Percentiles rank a stretch among this genome's conserved stretches.
These are phyloP conservation scores for Strobilomyces echinocephalus DNA, from an alignment of 768 basidiomycete species.

Conservation along the genomic window DNA sequence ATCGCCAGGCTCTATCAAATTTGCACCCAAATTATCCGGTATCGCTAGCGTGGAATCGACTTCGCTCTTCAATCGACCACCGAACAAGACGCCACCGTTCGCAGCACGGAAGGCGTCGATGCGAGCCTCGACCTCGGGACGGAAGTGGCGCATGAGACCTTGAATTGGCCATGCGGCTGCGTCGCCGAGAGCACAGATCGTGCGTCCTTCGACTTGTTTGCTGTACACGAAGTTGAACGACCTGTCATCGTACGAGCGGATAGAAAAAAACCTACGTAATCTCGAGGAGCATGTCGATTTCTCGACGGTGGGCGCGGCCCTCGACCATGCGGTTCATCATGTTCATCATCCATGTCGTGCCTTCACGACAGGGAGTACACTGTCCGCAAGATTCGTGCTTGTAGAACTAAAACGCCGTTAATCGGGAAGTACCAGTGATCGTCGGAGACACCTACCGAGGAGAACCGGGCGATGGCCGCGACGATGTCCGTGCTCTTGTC, in stretches of 20 bases:
- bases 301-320: slow-evolving; percentile 84
- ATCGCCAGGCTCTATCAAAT: slow-evolving; percentile 40
- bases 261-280: slow-evolving; percentile 60
- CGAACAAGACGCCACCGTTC: slow-evolving; percentile 84
- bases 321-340: slow-evolving; percentile 98
- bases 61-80: slow-evolving; percentile 68
- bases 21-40: slow-evolving; percentile 68
- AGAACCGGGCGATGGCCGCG: slow-evolving; percentile 89
- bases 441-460: slow-evolving; percentile 45
- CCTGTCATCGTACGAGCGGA: not conserved
- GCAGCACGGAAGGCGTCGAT: slow-evolving; percentile 70
- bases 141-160: slow-evolving; percentile 96
- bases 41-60: slow-evolving; percentile 66
- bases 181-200: slow-evolving; percentile 95
- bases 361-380: slow-evolving; percentile 91
- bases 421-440: not conserved
- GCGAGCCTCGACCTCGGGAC: slow-evolving; percentile 88
- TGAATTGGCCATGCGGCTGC: slow-evolving; percentile 99
- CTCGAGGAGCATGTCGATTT: slow-evolving; percentile 98
- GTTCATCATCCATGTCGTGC: slow-evolving; percentile 99
- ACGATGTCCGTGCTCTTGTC: slow-evolving; percentile 96
- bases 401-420: slow-evolving; percentile 66
- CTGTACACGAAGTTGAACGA: slow-evolving; percentile 34
- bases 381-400: slow-evolving; percentile 99
- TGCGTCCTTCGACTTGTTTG: slow-evolving; percentile 95